These are phyloP conservation scores for Hanseniaspora lindneri DNA, from an alignment of 805 yeast species.

Conservation along the genomic window DNA sequence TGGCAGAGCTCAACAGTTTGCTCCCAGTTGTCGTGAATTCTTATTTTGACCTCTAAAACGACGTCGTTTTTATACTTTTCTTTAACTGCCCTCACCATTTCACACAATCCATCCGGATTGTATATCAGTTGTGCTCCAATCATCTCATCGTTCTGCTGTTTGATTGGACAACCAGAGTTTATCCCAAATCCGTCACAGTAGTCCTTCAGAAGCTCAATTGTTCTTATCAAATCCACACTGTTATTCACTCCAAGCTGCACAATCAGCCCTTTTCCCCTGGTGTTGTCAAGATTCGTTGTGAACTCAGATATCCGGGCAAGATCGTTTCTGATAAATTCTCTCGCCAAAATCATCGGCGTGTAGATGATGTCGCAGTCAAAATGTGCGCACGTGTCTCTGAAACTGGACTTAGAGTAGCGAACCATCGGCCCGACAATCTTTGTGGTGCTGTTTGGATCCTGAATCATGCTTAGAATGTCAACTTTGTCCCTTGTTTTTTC, in stretches of 20 bases:
- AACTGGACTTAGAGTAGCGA: conserved; percentile 85
- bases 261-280: conserved; percentile 41
- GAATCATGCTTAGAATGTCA: conserved; percentile 5
- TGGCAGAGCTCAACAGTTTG: conserved; percentile 65
- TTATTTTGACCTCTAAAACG: conserved; percentile 81
- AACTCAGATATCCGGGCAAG: conserved; percentile 77
- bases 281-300: conserved; percentile 59
- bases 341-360: conserved; percentile 90
- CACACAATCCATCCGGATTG: conserved; percentile 64
- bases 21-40: conserved; percentile 66
- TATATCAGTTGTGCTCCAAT: conserved; percentile 93
- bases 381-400: conserved; percentile 65
- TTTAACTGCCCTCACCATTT: conserved; percentile 77
- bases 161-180: conserved; percentile 96
- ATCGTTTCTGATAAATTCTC: conserved; percentile 81
- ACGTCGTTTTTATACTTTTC: conserved; percentile 55
- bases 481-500: conserved; percentile 1
- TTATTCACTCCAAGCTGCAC: conserved; percentile 89
- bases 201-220: conserved; percentile 81
- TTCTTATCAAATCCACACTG: conserved; percentile 64
- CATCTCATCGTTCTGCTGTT: conserved; percentile 88
- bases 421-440: conserved; percentile 89
- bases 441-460: conserved; percentile 2
- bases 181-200: conserved; percentile 88
- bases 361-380: conserved; percentile 74